Percentiles rank a stretch among this genome's conserved stretches.
phyloP scores from a whole-genome alignment of 768 basidiomycete genomes.

The Rhizopogon salebrosus region DNA sequence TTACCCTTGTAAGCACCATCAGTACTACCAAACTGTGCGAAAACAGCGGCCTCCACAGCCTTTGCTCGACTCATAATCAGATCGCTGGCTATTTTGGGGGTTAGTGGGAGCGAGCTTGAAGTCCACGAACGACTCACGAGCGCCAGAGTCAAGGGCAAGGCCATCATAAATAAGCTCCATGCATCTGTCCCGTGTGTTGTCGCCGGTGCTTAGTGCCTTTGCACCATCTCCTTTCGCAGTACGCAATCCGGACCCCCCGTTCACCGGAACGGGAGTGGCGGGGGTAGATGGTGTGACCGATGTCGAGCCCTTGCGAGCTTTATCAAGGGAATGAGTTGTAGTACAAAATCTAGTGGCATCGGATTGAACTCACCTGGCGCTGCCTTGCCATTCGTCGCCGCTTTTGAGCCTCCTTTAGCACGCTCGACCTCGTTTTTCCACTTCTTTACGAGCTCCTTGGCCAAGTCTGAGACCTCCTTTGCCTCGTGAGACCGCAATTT shows the following conservation, averaged over 20 bases:
- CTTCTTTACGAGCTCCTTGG: conserved; percentile 87
- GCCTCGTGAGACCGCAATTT: conserved; percentile 73
- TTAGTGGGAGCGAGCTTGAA: neutral
- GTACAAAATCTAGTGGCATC: neutral
- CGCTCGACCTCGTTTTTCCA: conserved; percentile 90
- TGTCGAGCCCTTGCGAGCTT: conserved; percentile 29
- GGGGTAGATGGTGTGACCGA: conserved; percentile 37
- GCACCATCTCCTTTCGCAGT: conserved; percentile 71
- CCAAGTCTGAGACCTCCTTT: conserved; percentile 72
- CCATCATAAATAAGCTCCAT: conserved; percentile 89
- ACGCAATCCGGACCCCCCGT: conserved; percentile 37
- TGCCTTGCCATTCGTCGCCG: conserved; percentile 19
- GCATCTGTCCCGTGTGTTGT: conserved; percentile 82
- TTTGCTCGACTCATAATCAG: conserved; percentile 62
- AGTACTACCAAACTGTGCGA: conserved; percentile 37
- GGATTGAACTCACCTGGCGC: conserved; percentile 32
- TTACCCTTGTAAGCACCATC: conserved; percentile 62
- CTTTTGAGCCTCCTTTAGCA: conserved; percentile 35
- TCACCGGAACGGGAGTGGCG: conserved; percentile 23
- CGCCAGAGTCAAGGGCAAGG: conserved; percentile 77
- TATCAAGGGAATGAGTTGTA: conserved; percentile 2
- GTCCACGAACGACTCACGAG: conserved; percentile 55
- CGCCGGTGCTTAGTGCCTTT: conserved; percentile 49
- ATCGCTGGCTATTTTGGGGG: conserved; percentile 50
- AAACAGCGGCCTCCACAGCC: conserved; percentile 66